Evolutionary conservation across 2,329 filamentous ascomycete genomes (phyloP).

Genomic region (Dactylellina leptospora): DNA sequence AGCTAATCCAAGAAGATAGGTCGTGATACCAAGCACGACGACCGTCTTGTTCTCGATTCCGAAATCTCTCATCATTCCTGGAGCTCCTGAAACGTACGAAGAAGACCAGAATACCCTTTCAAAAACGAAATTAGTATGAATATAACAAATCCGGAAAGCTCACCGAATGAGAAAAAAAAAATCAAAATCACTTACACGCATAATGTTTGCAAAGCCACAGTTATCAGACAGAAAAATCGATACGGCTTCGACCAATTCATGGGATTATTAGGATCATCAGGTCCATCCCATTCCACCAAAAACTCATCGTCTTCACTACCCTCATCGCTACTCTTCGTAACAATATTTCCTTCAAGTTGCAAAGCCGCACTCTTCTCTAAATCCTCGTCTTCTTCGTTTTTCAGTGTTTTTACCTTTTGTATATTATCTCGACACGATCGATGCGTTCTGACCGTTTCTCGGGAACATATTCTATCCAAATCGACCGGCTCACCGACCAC

Average conservation of each 20-base stretch:
- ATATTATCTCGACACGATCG: constrained; percentile 28
- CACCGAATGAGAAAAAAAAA: constrained; percentile 56
- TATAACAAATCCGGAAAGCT: constrained; percentile 34
- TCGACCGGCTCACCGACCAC: constrained; percentile 45
- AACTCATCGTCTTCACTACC: constrained; percentile 35
- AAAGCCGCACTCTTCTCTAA: constrained; percentile 13
- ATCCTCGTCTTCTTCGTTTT: constrained; percentile 4
- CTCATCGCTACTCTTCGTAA: constrained; percentile 7
- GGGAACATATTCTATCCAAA: constrained; percentile 35
- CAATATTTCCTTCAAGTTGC: neutral
- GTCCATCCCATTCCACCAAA: constrained; percentile 56
- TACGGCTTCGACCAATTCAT: constrained; percentile 73
- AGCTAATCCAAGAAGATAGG: constrained; percentile 79
- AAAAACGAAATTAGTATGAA: constrained; percentile 58
- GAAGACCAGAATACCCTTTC: constrained; percentile 76
- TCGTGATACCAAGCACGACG: constrained; percentile 79
- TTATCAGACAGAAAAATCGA: constrained; percentile 65
- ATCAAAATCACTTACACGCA: constrained; percentile 63
- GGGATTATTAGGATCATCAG: constrained; percentile 60
- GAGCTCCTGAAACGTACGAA: constrained; percentile 71
- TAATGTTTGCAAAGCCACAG: constrained; percentile 69
- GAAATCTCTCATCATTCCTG: constrained; percentile 71
- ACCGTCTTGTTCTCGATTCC: constrained; percentile 67
- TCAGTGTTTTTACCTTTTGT: constrained; percentile 16
- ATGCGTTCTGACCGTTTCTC: constrained; percentile 25